Conservation (phyloP, 768 basidiomycete species). For the Rhizopogon salebrosus region DNA sequence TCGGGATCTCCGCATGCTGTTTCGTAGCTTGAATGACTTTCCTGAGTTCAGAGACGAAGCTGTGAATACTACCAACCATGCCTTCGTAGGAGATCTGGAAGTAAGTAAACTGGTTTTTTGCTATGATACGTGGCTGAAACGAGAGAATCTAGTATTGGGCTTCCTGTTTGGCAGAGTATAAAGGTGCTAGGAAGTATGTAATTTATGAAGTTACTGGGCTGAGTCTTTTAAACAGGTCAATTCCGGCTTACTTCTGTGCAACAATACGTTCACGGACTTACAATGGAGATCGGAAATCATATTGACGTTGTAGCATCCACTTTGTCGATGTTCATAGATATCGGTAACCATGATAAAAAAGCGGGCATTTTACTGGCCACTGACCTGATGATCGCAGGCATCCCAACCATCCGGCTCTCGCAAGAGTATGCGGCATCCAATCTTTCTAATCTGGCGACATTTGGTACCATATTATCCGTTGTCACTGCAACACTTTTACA, state of each 20-base stretch:
- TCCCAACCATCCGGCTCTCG: constrained; percentile 38
- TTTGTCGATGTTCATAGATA: constrained; percentile 36
- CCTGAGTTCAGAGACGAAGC: constrained; percentile 41
- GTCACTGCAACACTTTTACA: constrained; percentile 39
- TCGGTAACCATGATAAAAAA: constrained; percentile 28
- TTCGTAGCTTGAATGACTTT: constrained; percentile 40
- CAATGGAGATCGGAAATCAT: constrained; percentile 36
- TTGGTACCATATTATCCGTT: constrained; percentile 40
- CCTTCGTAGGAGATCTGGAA: constrained; percentile 37
- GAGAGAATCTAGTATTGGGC: constrained; percentile 34
- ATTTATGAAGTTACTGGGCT: not conserved
- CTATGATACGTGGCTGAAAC: not conserved
- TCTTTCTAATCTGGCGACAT: constrained; percentile 37
- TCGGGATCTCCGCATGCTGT: constrained; percentile 33
- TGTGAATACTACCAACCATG: constrained; percentile 33
- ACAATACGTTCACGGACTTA: constrained; percentile 37
- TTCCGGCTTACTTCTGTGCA: constrained; percentile 38
- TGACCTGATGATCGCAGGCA: constrained; percentile 20
- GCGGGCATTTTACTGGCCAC: not conserved
- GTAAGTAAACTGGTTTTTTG: constrained; percentile 11
- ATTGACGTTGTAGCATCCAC: constrained; percentile 35
- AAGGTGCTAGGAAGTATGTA: constrained; percentile 18
- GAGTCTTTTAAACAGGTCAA: constrained; percentile 26
- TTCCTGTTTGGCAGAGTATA: constrained; percentile 35
- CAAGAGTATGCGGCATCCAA: constrained; percentile 36